Base-by-base conservation (phyloP, 2,329 filamentous ascomycete species). In the Trichoderma sp. region DNA sequence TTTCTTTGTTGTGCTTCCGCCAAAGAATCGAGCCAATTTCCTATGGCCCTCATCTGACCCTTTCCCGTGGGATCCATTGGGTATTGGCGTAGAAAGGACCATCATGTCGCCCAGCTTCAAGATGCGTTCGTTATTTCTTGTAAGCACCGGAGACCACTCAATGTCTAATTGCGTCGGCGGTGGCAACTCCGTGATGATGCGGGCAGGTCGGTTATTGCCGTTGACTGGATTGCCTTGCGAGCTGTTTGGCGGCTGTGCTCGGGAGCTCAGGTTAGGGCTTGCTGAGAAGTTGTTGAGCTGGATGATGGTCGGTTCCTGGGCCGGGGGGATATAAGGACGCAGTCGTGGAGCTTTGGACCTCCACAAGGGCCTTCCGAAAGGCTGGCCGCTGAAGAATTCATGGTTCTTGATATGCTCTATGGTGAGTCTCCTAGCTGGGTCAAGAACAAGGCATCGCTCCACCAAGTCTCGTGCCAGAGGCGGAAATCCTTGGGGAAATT, bases 381-480 rank as follows among this genome's bases (percentile, higher is more conserved):
- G 82, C 45, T 97, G 88, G 2, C 93, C 93, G 42, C 94, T 90
- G 75, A 99, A 99, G 78, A 99, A 99, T 73, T 92, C 89, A 76
- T 99, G 95, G 72, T 94, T 96, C 78, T 96, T 97, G 76, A 98
- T 96, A 77, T 99, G 93, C 76, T 99, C 95, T 68, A 98, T 92
- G 0, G 92, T 94, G 42, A 99, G 81, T 70, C 95, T 88, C 70
- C 90, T 89, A 19, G 90, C 83, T 0, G 95, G 95, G 72, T 99
- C 95, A 42, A 97, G 83, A 1, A 99, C 94, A 15, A 99, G 83
- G 53, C 97, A 88, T 70, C 95, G 87, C 78, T 98, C 94, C 1
- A 99, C 90, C 17, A 99, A 83, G 78, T 99, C 95, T 69, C 90
- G 89, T 22, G 95, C 95, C 2, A 93, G 87, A 5, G 89, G 83